Conservation (phyloP, 2,329 filamentous ascomycete genomes). For the Aureobasidium melanogenum region DNA sequence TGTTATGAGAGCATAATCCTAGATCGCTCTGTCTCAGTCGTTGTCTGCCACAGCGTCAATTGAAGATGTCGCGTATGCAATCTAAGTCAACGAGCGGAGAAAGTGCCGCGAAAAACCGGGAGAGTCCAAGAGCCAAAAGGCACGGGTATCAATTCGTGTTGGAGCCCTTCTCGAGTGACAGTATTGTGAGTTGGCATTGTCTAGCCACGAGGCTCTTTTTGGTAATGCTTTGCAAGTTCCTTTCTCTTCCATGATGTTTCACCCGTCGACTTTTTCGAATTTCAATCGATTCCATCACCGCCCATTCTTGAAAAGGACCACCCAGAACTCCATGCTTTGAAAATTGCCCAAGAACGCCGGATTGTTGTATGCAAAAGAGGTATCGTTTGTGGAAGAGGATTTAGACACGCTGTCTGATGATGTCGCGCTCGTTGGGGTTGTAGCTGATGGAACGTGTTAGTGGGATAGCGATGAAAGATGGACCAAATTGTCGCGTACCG, state of each 20-base stretch:
- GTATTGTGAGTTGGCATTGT: background rate
- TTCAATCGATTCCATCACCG: background rate
- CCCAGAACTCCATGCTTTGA: constrained; percentile 7
- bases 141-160: background rate
- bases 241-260: background rate
- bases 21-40: too few relatives aligned
- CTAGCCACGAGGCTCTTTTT: background rate
- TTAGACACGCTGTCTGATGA: constrained; percentile 18
- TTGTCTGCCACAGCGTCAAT: too few relatives aligned
- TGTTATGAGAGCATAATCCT: too few relatives aligned
- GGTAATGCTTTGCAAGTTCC: background rate
- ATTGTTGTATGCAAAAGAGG: constrained; percentile 3
- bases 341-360: background rate
- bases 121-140: background rate
- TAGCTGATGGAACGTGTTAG: constrained; percentile 19
- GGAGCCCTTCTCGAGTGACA: background rate
- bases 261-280: background rate
- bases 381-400: background rate
- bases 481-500: constrained; percentile 47
- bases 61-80: too few relatives aligned
- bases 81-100: too few relatives aligned
- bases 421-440: constrained; percentile 31
- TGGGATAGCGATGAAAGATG: background rate
- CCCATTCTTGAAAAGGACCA: background rate
- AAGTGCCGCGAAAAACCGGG: background rate